These are phyloP conservation scores for Globisporangium nodosum DNA, from an alignment of 352 stramenopile genomes.

Conservation along the genomic window DNA sequence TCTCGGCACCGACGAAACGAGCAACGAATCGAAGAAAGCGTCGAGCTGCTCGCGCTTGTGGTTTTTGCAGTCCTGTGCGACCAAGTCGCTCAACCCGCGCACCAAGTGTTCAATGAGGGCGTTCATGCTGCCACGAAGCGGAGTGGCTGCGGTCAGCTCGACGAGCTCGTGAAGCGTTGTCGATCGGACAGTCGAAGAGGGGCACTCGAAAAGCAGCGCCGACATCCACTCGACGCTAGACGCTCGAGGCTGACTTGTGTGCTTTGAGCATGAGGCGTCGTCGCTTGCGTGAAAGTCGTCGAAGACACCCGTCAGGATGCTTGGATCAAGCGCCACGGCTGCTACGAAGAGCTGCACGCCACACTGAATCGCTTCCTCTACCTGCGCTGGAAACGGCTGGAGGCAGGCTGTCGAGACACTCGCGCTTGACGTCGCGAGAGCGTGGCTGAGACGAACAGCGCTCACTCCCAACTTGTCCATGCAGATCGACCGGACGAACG, in stretches of 20 bases:
- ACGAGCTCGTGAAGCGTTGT: not conserved
- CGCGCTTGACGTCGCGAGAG: not conserved
- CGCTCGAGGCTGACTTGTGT: not conserved
- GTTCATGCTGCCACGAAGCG: conserved; percentile 1
- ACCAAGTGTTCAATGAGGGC: conserved; percentile 22
- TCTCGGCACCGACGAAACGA: not conserved
- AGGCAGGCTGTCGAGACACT: not conserved
- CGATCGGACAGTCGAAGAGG: conserved; percentile 1
- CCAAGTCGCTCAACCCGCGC: conserved; percentile 17
- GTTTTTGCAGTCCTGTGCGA: conserved; percentile 2
- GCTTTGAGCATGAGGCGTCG: not conserved
- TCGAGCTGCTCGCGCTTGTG: conserved; percentile 4
- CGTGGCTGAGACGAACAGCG: not conserved
- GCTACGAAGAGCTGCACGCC: conserved; percentile 8
- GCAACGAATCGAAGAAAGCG: conserved; percentile 5
- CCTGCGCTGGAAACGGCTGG: conserved; percentile 4
- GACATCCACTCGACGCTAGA: conserved; percentile 1
- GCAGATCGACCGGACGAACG: conserved; percentile 24
- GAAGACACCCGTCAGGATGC: not conserved
- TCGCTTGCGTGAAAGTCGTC: not conserved
- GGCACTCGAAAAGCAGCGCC: conserved; percentile 4
- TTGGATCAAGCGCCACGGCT: not conserved
- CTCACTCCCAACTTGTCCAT: not conserved
- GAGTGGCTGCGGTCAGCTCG: not conserved
- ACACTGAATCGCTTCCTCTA: conserved; percentile 12